A percentile compares a stretch with the other conserved stretches of the same genome.
Evolutionary conservation across 805 yeast genomes (phyloP).

Genomic region (Teunomyces tritomae): DNA sequence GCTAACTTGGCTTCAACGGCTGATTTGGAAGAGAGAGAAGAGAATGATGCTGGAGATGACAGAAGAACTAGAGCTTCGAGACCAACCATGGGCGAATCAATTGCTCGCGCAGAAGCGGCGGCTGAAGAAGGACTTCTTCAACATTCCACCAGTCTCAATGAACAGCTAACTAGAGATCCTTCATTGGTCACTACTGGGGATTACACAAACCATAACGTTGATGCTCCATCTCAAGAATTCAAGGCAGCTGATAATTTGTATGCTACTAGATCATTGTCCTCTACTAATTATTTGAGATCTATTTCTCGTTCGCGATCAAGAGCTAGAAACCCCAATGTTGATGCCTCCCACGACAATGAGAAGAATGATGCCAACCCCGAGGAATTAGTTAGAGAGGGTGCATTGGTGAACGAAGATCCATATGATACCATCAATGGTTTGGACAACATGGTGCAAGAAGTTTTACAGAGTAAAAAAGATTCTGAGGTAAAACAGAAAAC

Average conservation of each 20-base stretch:
- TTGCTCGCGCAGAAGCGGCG: conserved; percentile 40
- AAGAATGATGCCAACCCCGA: conserved; percentile 29
- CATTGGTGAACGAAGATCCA: conserved; percentile 49
- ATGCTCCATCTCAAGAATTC: conserved; percentile 20
- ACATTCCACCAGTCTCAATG: neutral
- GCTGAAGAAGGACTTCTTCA: neutral
- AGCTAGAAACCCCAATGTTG: conserved; percentile 22
- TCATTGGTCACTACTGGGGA: conserved; percentile 46
- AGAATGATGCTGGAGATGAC: conserved; percentile 33
- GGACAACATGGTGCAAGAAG: conserved; percentile 49
- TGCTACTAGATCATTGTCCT: conserved; percentile 39
- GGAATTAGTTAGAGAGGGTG: conserved; percentile 57
- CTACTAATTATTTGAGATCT: conserved; percentile 58
- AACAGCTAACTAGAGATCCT: conserved; percentile 25
- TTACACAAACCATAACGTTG: conserved; percentile 45
- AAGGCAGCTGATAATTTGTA: conserved; percentile 15
- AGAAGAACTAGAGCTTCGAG: conserved; percentile 38
- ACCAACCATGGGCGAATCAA: conserved; percentile 45
- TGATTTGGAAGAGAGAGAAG: conserved; percentile 15
- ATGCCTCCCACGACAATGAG: conserved; percentile 26
- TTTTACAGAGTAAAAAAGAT: conserved; percentile 27
- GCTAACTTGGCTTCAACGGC: conserved; percentile 26
- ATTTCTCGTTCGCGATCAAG: conserved; percentile 65
- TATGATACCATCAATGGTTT: conserved; percentile 46
- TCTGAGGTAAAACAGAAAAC: neutral